Percentiles rank a stretch among this genome's conserved stretches.
Evolutionary conservation across 2,329 filamentous ascomycete species (phyloP).

Genomic region (Penicillium sp.): DNA sequence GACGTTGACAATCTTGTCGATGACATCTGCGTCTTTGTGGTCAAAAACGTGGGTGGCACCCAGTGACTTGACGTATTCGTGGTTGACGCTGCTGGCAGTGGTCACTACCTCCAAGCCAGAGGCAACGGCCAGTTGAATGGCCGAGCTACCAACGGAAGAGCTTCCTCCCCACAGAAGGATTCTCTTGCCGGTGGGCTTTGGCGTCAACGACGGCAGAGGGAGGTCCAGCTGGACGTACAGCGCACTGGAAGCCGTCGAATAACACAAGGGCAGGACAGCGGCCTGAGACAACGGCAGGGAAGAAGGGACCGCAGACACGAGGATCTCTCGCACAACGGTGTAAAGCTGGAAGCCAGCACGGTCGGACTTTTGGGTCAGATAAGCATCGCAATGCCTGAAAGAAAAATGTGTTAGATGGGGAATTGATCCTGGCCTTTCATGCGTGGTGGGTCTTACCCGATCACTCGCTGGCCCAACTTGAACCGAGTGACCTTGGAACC

Average conservation of each 20-base stretch:
- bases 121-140: slow-evolving; percentile 43
- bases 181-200: slow-evolving; percentile 17
- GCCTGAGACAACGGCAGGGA: slow-evolving; percentile 34
- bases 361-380: slow-evolving; percentile 25
- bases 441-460: slow-evolving; percentile 16
- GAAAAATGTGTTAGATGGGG: neutral
- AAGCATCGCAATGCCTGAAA: slow-evolving; percentile 14
- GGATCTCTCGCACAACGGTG: slow-evolving; percentile 22
- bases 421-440: too few species aligned
- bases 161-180: slow-evolving; percentile 48
- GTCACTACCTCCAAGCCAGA: slow-evolving; percentile 41
- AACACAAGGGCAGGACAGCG: slow-evolving; percentile 36
- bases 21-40: slow-evolving; percentile 32
- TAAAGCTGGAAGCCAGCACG: slow-evolving; percentile 31
- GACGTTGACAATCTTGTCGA: slow-evolving; percentile 26
- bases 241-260: slow-evolving; percentile 33
- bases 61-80: slow-evolving; percentile 33
- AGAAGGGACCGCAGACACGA: slow-evolving; percentile 32
- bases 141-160: slow-evolving; percentile 44
- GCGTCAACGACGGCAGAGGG: slow-evolving; percentile 20
- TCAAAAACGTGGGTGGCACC: slow-evolving; percentile 42
- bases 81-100: slow-evolving; percentile 39
- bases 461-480: slow-evolving; percentile 28
- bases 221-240: slow-evolving; percentile 30
- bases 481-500: slow-evolving; percentile 30